Conservation (phyloP, 1,284 basidiomycete species). For the Ceratobasidium sp. region DNA sequence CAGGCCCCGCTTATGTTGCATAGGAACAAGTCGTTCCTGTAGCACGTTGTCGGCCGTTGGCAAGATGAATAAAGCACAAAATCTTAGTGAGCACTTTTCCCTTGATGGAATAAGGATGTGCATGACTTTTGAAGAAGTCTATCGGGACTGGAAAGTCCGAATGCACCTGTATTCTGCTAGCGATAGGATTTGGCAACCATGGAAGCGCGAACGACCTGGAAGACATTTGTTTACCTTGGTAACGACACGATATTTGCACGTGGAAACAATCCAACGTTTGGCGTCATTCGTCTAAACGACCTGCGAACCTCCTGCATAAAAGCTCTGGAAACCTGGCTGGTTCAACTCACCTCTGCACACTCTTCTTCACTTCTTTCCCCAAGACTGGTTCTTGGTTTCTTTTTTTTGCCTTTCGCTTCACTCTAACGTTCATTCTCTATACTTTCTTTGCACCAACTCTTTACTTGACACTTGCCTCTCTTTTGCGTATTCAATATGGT, state of each 20-base stretch:
- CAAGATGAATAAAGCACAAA: slow-evolving; percentile 20
- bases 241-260: slow-evolving; percentile 31
- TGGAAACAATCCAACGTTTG: slow-evolving; percentile 21
- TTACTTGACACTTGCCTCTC: slow-evolving; percentile 32
- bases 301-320: slow-evolving; percentile 28
- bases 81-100: background rate
- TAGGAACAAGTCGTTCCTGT: slow-evolving; percentile 1
- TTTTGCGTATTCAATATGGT: slow-evolving; percentile 35
- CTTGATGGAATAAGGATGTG: background rate
- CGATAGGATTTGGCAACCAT: slow-evolving; percentile 10
- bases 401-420: slow-evolving; percentile 50
- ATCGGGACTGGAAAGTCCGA: background rate
- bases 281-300: background rate
- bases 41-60: slow-evolving; percentile 24
- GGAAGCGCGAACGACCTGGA: background rate
- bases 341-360: slow-evolving; percentile 43
- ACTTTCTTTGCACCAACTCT: slow-evolving; percentile 31
- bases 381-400: slow-evolving; percentile 67
- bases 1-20: slow-evolving; percentile 16
- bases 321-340: background rate
- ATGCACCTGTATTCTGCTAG: slow-evolving; percentile 4
- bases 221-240: slow-evolving; percentile 15
- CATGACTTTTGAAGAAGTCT: background rate
- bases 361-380: slow-evolving; percentile 56
- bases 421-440: slow-evolving; percentile 38